Evolutionary conservation across 2,329 filamentous ascomycete genomes (phyloP).

Genomic region (Stachybotrys elegans): DNA sequence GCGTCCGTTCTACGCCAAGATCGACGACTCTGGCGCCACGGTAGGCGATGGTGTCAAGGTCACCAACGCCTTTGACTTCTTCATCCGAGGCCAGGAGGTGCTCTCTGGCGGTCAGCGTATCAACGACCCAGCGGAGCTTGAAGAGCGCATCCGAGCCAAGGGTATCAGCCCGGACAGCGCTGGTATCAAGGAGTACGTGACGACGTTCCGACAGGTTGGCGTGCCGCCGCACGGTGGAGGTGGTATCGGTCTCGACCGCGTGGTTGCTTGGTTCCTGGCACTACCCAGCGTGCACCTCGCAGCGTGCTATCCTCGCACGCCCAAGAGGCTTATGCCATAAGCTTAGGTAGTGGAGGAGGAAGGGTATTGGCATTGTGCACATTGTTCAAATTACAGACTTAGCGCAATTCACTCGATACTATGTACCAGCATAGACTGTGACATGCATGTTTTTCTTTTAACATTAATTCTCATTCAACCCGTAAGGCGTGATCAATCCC

Average conservation of each 20-base stretch:
- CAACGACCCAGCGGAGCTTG: conserved; percentile 70
- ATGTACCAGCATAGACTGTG: too few species aligned
- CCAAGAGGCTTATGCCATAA: conserved; percentile 53
- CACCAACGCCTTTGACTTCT: conserved; percentile 73
- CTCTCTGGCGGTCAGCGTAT: conserved; percentile 90
- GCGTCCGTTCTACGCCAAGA: conserved; percentile 88
- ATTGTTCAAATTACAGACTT: neutral
- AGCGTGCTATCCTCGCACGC: conserved; percentile 54
- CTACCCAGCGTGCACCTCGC: conserved; percentile 55
- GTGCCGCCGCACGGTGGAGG: conserved; percentile 88
- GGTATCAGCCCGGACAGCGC: conserved; percentile 71
- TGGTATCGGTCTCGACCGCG: conserved; percentile 83
- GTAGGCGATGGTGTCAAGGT: conserved; percentile 33
- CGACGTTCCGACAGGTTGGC: conserved; percentile 73
- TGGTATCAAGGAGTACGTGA: conserved; percentile 86
- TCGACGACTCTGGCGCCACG: conserved; percentile 54
- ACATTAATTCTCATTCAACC: too few species aligned
- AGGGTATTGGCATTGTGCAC: neutral
- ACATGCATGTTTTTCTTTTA: too few species aligned
- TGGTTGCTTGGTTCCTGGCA: conserved; percentile 63
- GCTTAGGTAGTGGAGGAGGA: neutral
- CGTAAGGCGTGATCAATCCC: too few species aligned
- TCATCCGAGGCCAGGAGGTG: conserved; percentile 90
- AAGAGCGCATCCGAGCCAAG: conserved; percentile 70
- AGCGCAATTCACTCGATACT: neutral